These are phyloP conservation scores for Thelephora terrestris DNA, from an alignment of 1,284 basidiomycete species.

Conservation along the genomic window DNA sequence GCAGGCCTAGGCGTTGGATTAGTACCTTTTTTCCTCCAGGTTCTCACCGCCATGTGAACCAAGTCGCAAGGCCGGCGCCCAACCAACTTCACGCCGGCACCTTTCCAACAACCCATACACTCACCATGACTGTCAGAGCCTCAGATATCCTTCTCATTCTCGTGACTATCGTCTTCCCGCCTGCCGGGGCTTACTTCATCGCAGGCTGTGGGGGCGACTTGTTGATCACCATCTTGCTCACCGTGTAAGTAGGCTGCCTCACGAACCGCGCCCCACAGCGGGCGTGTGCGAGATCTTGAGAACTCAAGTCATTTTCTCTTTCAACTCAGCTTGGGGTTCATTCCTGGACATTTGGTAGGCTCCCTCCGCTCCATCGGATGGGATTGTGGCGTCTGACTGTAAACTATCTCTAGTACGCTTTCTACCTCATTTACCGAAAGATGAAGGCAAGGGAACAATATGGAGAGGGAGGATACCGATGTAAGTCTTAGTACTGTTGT, in stretches of 20 bases:
- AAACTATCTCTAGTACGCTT: slow-evolving; percentile 28
- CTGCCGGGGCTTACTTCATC: slow-evolving; percentile 61
- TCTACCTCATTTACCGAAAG: slow-evolving; percentile 45
- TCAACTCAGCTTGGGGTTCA: slow-evolving; percentile 51
- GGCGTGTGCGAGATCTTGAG: too few relatives aligned
- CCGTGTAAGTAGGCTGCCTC: slow-evolving; percentile 38
- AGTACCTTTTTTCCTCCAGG: not conserved
- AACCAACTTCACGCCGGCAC: not conserved
- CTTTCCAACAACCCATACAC: not conserved
- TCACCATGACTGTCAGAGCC: slow-evolving; percentile 27
- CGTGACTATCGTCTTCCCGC: slow-evolving; percentile 68
- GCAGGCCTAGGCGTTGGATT: not conserved
- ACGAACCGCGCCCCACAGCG: too few relatives aligned
- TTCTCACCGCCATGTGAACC: too few relatives aligned
- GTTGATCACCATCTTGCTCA: slow-evolving; percentile 71
- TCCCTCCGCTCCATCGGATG: not conserved
- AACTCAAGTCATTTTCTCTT: not conserved
- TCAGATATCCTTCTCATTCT: slow-evolving; percentile 45
- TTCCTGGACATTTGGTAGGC: slow-evolving; percentile 60
- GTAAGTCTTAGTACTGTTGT: slow-evolving; percentile 19
- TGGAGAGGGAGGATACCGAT: slow-evolving; percentile 40
- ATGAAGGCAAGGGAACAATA: slow-evolving; percentile 54
- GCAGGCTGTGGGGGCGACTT: slow-evolving; percentile 74
- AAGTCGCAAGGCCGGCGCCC: too few relatives aligned
- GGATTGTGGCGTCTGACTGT: not conserved